Percentiles rank a stretch among this genome's conserved stretches.
Evolutionary conservation across 179 eudicot genomes (phyloP).

Genomic region (Camellia oleifera): DNA sequence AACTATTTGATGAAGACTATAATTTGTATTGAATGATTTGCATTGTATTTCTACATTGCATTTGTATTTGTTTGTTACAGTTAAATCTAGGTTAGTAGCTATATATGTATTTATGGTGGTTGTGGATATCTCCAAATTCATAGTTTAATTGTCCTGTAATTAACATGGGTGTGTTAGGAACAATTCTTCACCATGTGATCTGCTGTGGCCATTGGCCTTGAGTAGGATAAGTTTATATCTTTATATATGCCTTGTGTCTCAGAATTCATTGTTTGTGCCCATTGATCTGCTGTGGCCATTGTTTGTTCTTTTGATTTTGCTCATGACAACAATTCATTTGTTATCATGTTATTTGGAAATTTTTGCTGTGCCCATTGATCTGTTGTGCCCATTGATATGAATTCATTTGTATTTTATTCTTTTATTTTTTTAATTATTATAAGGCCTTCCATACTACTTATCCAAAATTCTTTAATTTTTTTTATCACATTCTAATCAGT

Average conservation of each 20-base stretch:
- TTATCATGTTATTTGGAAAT: not conserved
- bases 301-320: not conserved
- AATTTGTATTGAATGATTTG: too few relatives aligned
- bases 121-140: not conserved
- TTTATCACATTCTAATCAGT: not conserved
- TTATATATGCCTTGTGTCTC: not conserved
- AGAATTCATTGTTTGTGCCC: not conserved
- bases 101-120: not conserved
- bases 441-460: not conserved
- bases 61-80: too few relatives aligned
- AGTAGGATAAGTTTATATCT: not conserved
- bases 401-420: too few relatives aligned
- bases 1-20: too few relatives aligned
- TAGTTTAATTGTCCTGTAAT: not conserved
- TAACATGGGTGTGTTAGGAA: not conserved
- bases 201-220: not conserved
- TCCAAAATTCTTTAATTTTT: not conserved
- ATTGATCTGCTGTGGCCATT: not conserved
- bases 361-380: not conserved
- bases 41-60: too few relatives aligned
- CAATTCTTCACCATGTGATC: not conserved
- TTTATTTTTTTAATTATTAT: too few relatives aligned
- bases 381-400: too few relatives aligned
- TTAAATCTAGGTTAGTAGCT: conserved; percentile 8
- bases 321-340: not conserved